Conservation (phyloP, 352 stramenopile species). For the Peronospora destructor region DNA sequence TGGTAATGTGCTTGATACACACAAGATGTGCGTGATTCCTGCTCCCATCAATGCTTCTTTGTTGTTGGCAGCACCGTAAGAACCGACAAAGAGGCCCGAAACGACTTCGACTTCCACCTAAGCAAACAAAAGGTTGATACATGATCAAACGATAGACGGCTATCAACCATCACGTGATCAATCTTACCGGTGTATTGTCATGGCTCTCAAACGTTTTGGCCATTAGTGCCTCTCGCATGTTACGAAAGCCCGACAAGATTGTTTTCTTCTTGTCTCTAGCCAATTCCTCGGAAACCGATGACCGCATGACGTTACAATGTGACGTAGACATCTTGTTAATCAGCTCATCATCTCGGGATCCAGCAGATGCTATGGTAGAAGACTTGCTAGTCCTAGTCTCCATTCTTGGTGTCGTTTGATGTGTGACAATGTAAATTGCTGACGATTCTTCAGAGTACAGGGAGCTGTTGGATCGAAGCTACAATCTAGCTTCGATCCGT, state of each 20-base stretch:
- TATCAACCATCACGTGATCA: not conserved
- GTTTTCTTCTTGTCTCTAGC: slow-evolving; percentile 6
- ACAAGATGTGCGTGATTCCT: slow-evolving; percentile 56
- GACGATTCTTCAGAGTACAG: not conserved
- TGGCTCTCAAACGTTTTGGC: slow-evolving; percentile 37
- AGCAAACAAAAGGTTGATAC: not conserved
- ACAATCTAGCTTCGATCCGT: not conserved
- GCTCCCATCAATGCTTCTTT: slow-evolving; percentile 27
- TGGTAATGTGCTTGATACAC: slow-evolving; percentile 38
- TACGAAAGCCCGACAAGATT: slow-evolving; percentile 35
- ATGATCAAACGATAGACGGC: not conserved
- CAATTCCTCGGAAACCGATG: slow-evolving; percentile 1
- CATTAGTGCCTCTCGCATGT: slow-evolving; percentile 54
- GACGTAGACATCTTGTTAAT: slow-evolving; percentile 7
- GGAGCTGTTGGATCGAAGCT: not conserved
- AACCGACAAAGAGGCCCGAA: slow-evolving; percentile 57
- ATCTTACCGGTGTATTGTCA: slow-evolving; percentile 39
- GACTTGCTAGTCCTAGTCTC: slow-evolving; percentile 13
- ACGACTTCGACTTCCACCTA: slow-evolving; percentile 23
- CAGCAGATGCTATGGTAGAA: slow-evolving; percentile 19
- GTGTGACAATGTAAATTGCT: slow-evolving; percentile 13
- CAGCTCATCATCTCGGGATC: slow-evolving; percentile 2
- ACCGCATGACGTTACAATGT: slow-evolving; percentile 8
- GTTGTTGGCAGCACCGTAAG: slow-evolving; percentile 57
- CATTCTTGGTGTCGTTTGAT: slow-evolving; percentile 1